Percentiles rank a stretch among this genome's conserved stretches.
Conservation (phyloP, 805 yeast species). For the Ogataea corticis region DNA sequence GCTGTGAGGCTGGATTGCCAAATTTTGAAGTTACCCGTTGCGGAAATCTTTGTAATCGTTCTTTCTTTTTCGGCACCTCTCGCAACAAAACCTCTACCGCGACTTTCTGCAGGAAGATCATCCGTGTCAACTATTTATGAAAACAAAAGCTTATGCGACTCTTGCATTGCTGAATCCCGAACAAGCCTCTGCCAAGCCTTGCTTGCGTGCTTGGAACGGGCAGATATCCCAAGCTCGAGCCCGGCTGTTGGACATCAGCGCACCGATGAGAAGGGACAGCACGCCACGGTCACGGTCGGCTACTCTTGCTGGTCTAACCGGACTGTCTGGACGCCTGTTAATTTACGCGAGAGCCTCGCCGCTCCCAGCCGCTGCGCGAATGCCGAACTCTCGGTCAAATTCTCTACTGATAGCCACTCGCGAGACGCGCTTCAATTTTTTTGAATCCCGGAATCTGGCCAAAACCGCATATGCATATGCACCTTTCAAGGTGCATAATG, state of each 20-base stretch:
- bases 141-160: background rate
- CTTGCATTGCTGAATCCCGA: background rate
- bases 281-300: no score
- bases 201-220: background rate
- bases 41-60: background rate
- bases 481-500: background rate
- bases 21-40: background rate
- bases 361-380: background rate
- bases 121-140: background rate
- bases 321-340: no score
- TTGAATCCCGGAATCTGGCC: background rate
- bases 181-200: slow-evolving; percentile 1
- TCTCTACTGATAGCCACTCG: no score
- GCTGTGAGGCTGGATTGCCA: background rate
- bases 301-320: no score
- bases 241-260: no score
- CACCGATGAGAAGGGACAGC: no score
- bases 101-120: background rate
- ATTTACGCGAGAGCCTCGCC: no score
- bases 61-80: background rate
- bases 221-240: no score
- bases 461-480: background rate
- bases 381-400: no score
- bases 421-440: background rate
- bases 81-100: background rate